Evolutionary conservation across 2,329 filamentous ascomycete species (phyloP), one percentile per base, ranked within the genome.

Genomic region (Verticillium albo-atrum): DNA sequence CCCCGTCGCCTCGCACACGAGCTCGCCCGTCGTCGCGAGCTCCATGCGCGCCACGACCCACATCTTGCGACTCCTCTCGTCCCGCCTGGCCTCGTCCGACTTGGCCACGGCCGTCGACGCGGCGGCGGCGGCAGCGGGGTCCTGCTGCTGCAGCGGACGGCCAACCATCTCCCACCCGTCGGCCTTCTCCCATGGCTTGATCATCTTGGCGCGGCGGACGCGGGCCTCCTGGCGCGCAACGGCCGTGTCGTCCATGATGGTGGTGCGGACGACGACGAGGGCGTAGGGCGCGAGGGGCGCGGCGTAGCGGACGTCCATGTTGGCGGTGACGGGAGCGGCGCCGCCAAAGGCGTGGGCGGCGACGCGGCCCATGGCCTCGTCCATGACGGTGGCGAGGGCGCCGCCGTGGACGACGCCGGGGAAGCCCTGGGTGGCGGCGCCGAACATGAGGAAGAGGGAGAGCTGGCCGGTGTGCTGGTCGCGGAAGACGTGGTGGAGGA

Each of bases 351-450:
- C 42, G 56, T 54, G 54, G 15, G 56, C 56, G 20, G 62, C 62
- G 35, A 62, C 53, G 35, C 62, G 60, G 12, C 72, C 72, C 68
- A 75, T 73, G 23, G 70, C 65, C 69, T 77, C 75, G 56, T 77
- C 75, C 51, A 74, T 62, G 58, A 77, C 60, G 15, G 75, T 66
- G 52, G 71, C 69, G 15, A 70, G 65, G 60, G 77, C 65, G 20
- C 75, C 75, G 7, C 74, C 74, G 60, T 77, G 75, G 6, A 75
- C 62, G 17, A 75, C 58, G 14, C 64, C 63, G 1, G 68, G 64
- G 52, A 68, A 72, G 1, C 75, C 73, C 2, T 65, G 69, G 9
- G 75, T 65, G 2, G 71, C 71, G 2, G 70, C 63, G 2, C 73
- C 72, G 23, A 76, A 66, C 1, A 68, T 62, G 54, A 73, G 67